A percentile compares a stretch with the other conserved stretches of the same genome.
phyloP scores from a whole-genome alignment of 306 rosid genomes.

The Cicer judaicum region DNA sequence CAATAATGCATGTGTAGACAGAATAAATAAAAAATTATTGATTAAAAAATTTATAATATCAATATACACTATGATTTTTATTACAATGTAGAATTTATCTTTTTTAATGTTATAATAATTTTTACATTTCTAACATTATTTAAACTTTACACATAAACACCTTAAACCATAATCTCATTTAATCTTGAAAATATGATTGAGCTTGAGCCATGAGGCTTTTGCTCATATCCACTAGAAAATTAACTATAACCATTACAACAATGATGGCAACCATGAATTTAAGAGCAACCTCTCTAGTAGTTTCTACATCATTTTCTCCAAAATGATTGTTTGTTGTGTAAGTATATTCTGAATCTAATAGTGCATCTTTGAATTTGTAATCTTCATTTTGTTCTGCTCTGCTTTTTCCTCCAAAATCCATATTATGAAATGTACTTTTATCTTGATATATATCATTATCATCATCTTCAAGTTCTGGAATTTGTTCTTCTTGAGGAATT shows the following conservation, averaged over 20 bases:
- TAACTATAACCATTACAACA: conserved; percentile 48
- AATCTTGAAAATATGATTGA: conserved; percentile 48
- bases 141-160: conserved; percentile 35
- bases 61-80: too few species aligned
- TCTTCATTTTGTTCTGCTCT: background rate
- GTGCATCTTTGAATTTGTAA: background rate
- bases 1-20: too few species aligned
- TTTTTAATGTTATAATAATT: background rate
- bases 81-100: too few species aligned
- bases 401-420: background rate
- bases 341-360: background rate
- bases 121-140: conserved; percentile 14
- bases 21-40: too few species aligned
- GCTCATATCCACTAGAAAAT: conserved; percentile 45
- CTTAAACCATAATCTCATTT: background rate
- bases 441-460: conserved; percentile 3
- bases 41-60: too few species aligned
- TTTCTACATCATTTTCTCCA: conserved; percentile 31
- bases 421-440: background rate
- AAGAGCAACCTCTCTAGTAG: conserved; percentile 48
- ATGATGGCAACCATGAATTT: conserved; percentile 50
- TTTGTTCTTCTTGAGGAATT: background rate
- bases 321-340: background rate
- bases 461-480: conserved; percentile 18
- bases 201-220: conserved; percentile 47